Evolutionary conservation across 2,329 filamentous ascomycete species (phyloP), one percentile per base, ranked within the genome.

Genomic region (Paecilomyces formosus): DNA sequence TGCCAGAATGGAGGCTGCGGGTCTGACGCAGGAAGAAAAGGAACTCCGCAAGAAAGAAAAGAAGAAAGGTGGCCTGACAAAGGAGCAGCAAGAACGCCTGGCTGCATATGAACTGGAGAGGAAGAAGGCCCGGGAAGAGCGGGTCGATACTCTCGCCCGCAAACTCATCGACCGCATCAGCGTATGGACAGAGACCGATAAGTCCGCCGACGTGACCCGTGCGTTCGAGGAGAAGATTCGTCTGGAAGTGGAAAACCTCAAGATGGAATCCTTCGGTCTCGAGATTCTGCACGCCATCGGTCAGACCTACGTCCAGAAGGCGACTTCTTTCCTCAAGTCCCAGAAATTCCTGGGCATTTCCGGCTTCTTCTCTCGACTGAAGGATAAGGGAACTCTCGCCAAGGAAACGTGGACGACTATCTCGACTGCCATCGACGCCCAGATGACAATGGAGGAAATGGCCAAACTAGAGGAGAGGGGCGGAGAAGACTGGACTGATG

Each of bases 321-420:
- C 88, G 3, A 90, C 89, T 1, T 88, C 87, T 1, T 88, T 97
- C 70, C 82, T 99, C 64, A 96, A 96, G 74, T 93, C 88, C 55
- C 94, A 99, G 73, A 97, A 97, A 76, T 95, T 96, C 78, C 86
- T 99, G 60, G 94, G 94, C 58, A 94, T 99, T 62, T 89, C 89
- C 54, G 94, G 94, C 56, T 97, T 99, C 82, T 95, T 97, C 76
- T 90, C 87, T 59, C 85, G 92, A 57, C 83, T 99, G 67, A 95
- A 94, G 79, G 94, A 99, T 75, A 97, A 97, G 85, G 93, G 93
- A 61, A 94, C 88, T 2, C 83, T 97, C 62, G 92, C 96, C 68
- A 97, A 97, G 81, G 94, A 99, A 71, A 97, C 94, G 1, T 99
- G 94, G 94, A 93, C 90, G 71, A 99, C 94, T 30, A 97, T 99